These are phyloP conservation scores for Nyctanthes arbortristis DNA, from an alignment of 257 asterid genomes.

Conservation along the genomic window DNA sequence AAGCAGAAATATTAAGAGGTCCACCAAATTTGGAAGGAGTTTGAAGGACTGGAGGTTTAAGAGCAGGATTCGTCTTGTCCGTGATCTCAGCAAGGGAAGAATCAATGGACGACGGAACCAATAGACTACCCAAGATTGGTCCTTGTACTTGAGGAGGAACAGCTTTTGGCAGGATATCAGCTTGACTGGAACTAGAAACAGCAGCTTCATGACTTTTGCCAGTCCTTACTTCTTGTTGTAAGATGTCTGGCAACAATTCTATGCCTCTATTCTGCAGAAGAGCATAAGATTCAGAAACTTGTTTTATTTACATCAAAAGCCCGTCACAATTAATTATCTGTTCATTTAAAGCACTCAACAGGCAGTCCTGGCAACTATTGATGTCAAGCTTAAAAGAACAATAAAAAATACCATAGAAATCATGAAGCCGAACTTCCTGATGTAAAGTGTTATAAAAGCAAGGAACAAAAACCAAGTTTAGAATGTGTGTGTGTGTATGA, in stretches of 20 bases:
- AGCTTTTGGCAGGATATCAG: slow-evolving; percentile 32
- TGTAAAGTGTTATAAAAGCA: not conserved
- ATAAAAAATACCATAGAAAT: not conserved
- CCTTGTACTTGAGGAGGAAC: slow-evolving; percentile 42
- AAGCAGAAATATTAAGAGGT: slow-evolving; percentile 16
- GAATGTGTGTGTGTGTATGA: too few species aligned
- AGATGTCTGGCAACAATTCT: slow-evolving; percentile 70
- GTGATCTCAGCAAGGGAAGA: slow-evolving; percentile 16
- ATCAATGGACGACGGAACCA: slow-evolving; percentile 33
- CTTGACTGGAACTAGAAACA: slow-evolving; percentile 24
- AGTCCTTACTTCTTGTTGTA: slow-evolving; percentile 65
- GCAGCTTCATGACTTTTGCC: slow-evolving; percentile 60
- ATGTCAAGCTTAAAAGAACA: not conserved
- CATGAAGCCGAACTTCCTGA: not conserved
- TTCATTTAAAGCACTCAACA: not conserved
- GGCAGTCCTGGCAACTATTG: not conserved
- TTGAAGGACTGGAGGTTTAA: slow-evolving; percentile 22
- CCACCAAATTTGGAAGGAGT: slow-evolving; percentile 25
- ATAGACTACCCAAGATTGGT: slow-evolving; percentile 59
- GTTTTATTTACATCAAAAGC: not conserved
- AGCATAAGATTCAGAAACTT: slow-evolving; percentile 1
- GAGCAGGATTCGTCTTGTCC: slow-evolving; percentile 24
- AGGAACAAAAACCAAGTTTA: not conserved
- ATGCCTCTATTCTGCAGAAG: slow-evolving; percentile 67
- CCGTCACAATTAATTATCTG: not conserved